phyloP scores from a whole-genome alignment of 2,329 filamentous ascomycete genomes.

The Waltergamsia citrina region DNA sequence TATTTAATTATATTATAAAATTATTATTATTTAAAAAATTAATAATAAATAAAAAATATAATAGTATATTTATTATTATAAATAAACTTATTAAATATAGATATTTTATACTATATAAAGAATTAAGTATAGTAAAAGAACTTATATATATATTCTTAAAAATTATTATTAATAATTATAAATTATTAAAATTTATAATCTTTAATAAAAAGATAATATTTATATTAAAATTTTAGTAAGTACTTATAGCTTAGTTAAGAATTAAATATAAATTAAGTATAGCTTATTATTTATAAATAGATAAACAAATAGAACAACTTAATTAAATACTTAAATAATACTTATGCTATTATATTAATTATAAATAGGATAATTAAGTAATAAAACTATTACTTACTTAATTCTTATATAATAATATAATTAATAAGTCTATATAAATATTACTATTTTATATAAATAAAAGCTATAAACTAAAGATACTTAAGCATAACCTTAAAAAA shows the following conservation, averaged over 20 bases:
- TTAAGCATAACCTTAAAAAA: background rate
- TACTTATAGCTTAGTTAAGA: background rate
- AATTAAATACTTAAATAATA: slow-evolving; percentile 4
- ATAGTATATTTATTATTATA: slow-evolving; percentile 3
- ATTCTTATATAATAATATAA: too few relatives aligned
- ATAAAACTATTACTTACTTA: slow-evolving; percentile 3
- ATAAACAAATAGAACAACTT: slow-evolving; percentile 3
- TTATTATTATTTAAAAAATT: too few relatives aligned
- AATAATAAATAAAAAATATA: slow-evolving; percentile 1
- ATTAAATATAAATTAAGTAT: slow-evolving; percentile 4
- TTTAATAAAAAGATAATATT: slow-evolving; percentile 4
- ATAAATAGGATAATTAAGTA: slow-evolving; percentile 6
- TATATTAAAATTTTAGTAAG: slow-evolving; percentile 3
- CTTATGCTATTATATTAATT: too few relatives aligned
- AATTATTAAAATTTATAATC: slow-evolving; percentile 4
- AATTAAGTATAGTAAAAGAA: slow-evolving; percentile 4
- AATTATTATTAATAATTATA: slow-evolving; percentile 5
- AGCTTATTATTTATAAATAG: background rate
- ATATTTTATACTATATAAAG: slow-evolving; percentile 1
- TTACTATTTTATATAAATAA: slow-evolving; percentile 5
- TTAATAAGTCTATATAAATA: slow-evolving; percentile 3
- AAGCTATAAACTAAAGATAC: slow-evolving; percentile 2
- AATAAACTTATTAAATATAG: slow-evolving; percentile 3
- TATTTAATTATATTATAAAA: slow-evolving; percentile 4
- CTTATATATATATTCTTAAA: slow-evolving; percentile 2